Conservation (phyloP, 805 yeast species). For the Aciculoconidium aculeatum region DNA sequence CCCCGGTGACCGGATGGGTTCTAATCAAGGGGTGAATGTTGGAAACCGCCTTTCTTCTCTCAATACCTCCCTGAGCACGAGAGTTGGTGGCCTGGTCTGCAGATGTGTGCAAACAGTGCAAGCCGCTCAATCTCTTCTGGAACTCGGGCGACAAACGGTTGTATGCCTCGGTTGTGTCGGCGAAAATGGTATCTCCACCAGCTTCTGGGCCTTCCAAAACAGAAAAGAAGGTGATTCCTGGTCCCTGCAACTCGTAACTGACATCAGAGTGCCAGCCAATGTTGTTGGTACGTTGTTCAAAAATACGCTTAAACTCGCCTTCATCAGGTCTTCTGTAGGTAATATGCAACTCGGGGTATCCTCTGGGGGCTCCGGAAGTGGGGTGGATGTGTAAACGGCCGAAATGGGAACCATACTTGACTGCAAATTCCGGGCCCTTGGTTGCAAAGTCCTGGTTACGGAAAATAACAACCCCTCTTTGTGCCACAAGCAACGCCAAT, state of each 20-base stretch:
- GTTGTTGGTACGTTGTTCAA: conserved; percentile 22
- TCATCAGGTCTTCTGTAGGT: conserved; percentile 27
- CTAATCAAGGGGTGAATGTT: conserved; percentile 32
- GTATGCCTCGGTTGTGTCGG: conserved; percentile 33
- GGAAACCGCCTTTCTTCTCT: conserved; percentile 27
- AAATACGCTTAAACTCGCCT: conserved; percentile 22
- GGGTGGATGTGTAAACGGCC: conserved; percentile 74
- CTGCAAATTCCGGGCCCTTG: conserved; percentile 43
- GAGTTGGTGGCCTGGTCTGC: conserved; percentile 26
- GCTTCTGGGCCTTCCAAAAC: conserved; percentile 32
- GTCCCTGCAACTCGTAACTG: conserved; percentile 31
- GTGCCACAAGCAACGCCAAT: conserved; percentile 61
- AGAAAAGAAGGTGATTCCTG: conserved; percentile 29
- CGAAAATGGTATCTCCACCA: conserved; percentile 36
- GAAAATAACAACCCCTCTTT: conserved; percentile 63
- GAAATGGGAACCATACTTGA: conserved; percentile 55
- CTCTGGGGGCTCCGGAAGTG: conserved; percentile 62
- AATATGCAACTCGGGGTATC: conserved; percentile 29
- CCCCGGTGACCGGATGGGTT: conserved; percentile 29
- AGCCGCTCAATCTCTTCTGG: conserved; percentile 24
- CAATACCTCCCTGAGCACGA: conserved; percentile 25
- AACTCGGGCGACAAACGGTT: conserved; percentile 31
- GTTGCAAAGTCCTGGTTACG: conserved; percentile 59
- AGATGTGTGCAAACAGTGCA: conserved; percentile 31
- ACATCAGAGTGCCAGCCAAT: conserved; percentile 35